Base-by-base conservation (phyloP, 139 green algal genomes). In the Pedinophyceae sp. region DNA sequence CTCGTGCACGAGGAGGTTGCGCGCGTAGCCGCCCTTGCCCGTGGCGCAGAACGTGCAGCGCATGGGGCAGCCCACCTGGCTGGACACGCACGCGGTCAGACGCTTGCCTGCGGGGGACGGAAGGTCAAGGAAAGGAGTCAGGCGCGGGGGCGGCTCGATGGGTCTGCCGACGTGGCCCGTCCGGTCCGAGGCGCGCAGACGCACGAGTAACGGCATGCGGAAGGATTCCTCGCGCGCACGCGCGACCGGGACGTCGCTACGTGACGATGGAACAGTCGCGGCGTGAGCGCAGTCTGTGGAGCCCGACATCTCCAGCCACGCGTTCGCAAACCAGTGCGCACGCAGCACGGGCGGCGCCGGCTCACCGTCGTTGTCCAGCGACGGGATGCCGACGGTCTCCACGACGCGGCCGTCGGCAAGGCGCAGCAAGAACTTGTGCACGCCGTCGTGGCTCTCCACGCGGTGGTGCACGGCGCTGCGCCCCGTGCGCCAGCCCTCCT, bases 41-140 rank as follows among this genome's bases (percentile, higher is more conserved):
- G 91, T 98, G 3, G 85, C 87, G 64, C 91, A 98, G 73, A 98
- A 98, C 18, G 80, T 87, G 79, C 91, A 98, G 18, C 82, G 61
- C 88, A 98, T 90, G 20, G 88, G 79, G 66, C 89, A 96, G n/a
- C 88, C 85, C 3, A 97, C 86, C 80, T 93, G 72, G 43, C 79
- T 94, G 10, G 80, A 94, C 13, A 98, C 82, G 60, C 91, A 98
- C 30, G 82, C 87, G 4, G 91, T 99, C 16, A 98, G 78, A 3
- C 83, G 62, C 7, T 52, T n/a, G n/a, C 69, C 63, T 18, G 54
- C 58, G 24, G 38, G n/a, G n/a, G n/a, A n/a, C n/a, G n/a, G n/a
- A n/a, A n/a, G n/a, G n/a, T n/a, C n/a, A n/a, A n/a, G n/a, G n/a
- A n/a, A n/a, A n/a, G n/a, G n/a, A n/a, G n/a, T n/a, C n/a, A n/a